Conservation (phyloP, 2,329 filamentous ascomycete genomes). For the Ophiostoma himal-ulmi region DNA sequence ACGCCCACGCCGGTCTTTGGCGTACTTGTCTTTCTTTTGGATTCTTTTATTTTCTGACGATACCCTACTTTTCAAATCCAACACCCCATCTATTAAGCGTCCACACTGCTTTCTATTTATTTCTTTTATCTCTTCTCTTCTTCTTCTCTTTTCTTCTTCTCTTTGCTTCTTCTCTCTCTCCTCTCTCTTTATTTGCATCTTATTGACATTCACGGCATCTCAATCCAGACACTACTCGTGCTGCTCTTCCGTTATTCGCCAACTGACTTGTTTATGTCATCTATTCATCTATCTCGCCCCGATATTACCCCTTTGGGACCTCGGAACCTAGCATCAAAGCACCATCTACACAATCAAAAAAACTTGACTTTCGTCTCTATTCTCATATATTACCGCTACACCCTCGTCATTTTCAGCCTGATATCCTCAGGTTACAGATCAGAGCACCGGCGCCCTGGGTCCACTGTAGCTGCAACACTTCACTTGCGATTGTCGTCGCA, state of each 20-base stretch:
- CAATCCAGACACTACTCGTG: background rate
- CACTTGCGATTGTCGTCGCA: background rate
- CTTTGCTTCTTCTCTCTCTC: background rate
- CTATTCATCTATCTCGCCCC: background rate
- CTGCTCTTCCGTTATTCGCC: background rate
- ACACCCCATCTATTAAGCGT: background rate
- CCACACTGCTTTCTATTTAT: background rate
- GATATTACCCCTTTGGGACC: background rate
- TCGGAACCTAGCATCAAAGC: background rate
- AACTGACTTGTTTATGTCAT: background rate
- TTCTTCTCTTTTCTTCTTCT: background rate
- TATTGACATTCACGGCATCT: background rate
- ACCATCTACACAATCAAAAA: background rate
- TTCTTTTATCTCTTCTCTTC: background rate
- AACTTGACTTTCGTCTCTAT: background rate
- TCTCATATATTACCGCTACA: background rate
- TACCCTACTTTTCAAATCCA: constrained; percentile 10
- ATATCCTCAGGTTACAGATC: background rate
- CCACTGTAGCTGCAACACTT: background rate
- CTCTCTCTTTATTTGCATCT: background rate
- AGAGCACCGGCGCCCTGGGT: background rate
- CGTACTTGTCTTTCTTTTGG: background rate
- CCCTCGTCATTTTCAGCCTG: background rate
- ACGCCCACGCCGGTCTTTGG: background rate
- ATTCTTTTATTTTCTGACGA: background rate